Conservation (phyloP, 495 filamentous ascomycete genomes). For the Pseudevernia furfuracea region DNA sequence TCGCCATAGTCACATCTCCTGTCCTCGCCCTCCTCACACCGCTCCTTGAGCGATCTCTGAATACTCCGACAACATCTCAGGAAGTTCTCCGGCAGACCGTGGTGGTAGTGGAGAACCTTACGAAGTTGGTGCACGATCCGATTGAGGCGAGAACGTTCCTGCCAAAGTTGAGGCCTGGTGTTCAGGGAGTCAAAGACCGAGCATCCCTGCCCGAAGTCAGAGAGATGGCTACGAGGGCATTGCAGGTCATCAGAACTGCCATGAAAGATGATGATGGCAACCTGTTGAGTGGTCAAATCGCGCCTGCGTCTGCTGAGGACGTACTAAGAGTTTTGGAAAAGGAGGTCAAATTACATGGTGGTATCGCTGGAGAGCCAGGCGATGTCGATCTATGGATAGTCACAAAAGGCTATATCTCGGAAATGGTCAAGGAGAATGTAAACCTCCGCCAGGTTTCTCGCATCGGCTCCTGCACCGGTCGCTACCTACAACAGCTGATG, state of each 20-base stretch:
- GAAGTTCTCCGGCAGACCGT: conserved; percentile 94
- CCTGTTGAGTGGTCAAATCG: conserved; percentile 50
- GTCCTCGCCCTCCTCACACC: conserved; percentile 95
- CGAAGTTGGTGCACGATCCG: conserved; percentile 96
- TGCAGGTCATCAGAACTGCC: conserved; percentile 85
- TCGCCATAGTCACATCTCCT: conserved; percentile 93
- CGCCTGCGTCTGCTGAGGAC: conserved; percentile 64
- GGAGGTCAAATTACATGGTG: conserved; percentile 62
- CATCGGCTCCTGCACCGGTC: conserved; percentile 55
- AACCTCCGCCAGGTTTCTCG: conserved; percentile 73
- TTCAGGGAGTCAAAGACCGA: conserved; percentile 77
- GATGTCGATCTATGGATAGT: conserved; percentile 56
- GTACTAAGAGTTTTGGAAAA: conserved; percentile 66
- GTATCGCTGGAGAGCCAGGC: conserved; percentile 49
- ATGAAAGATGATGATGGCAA: conserved; percentile 66
- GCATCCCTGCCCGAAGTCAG: conserved; percentile 93
- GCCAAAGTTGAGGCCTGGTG: conserved; percentile 89
- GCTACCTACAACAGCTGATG: conserved; percentile 70
- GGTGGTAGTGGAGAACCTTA: conserved; percentile 97
- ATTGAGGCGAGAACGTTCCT: conserved; percentile 93
- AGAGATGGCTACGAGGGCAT: conserved; percentile 74
- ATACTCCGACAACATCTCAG: conserved; percentile 81
- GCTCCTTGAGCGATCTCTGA: conserved; percentile 85
- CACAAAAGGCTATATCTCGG: conserved; percentile 64
- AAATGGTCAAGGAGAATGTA: conserved; percentile 84